Conservation (phyloP, 2,329 filamentous ascomycete genomes). For the Elsinoe perseae region DNA sequence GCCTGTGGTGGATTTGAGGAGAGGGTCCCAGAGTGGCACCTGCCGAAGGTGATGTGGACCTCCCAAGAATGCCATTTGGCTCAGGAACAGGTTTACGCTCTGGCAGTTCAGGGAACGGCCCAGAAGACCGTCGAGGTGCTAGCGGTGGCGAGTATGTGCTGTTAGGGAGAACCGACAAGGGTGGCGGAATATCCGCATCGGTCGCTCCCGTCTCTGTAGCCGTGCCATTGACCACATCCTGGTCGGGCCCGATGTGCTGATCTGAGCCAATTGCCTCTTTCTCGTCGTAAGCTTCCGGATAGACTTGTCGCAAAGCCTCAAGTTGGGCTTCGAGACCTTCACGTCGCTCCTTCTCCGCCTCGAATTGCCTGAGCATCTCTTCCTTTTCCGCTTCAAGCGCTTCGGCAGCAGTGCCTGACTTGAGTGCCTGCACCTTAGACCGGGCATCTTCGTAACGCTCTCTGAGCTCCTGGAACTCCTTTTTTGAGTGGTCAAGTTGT, state of each 20-base stretch:
- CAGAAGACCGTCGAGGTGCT: background rate
- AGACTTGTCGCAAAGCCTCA: background rate
- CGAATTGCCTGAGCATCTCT: background rate
- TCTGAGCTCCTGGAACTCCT: background rate
- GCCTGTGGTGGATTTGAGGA: background rate
- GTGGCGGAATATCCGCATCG: background rate
- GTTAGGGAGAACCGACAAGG: background rate
- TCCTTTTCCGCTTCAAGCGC: constrained; percentile 3
- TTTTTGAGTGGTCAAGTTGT: constrained; percentile 11
- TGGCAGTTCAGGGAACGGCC: background rate
- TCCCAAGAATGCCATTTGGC: background rate
- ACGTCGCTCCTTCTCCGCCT: background rate
- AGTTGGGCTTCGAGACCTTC: background rate
- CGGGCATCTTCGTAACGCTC: background rate
- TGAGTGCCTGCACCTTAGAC: background rate
- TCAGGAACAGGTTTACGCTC: background rate
- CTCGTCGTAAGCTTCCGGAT: background rate
- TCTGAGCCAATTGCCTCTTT: background rate
- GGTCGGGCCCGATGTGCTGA: too few species aligned
- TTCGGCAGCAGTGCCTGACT: background rate
- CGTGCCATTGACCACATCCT: too few species aligned
- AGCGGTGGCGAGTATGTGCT: background rate
- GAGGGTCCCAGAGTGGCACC: background rate
- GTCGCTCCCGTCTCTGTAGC: background rate
- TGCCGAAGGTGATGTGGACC: background rate